These are phyloP conservation scores for Chloranthus sessilifolius DNA, from an alignment of 164 flowering plant species.

Conservation along the genomic window DNA sequence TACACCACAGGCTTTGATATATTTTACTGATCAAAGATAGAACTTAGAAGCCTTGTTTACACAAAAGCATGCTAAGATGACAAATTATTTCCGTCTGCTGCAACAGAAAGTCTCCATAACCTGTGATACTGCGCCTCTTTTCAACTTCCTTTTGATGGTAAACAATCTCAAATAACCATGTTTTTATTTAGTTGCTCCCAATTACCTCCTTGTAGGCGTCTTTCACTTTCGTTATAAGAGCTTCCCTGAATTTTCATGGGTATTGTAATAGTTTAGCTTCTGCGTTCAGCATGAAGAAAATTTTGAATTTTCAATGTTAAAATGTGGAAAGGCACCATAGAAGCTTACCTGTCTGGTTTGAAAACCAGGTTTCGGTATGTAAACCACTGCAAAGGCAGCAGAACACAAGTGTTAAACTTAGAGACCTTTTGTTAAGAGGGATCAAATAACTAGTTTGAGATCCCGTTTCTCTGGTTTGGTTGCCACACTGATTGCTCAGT, in stretches of 20 bases:
- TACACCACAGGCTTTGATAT: no score
- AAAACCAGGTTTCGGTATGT: slow-evolving; percentile 70
- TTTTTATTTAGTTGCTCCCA: slow-evolving; percentile 39
- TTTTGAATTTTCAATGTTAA: background rate
- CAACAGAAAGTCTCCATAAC: no score
- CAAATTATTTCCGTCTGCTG: no score
- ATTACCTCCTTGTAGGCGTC: slow-evolving; percentile 49
- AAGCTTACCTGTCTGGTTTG: slow-evolving; percentile 71
- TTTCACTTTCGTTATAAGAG: slow-evolving; percentile 52
- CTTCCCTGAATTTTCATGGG: slow-evolving; percentile 49
- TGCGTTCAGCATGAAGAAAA: background rate
- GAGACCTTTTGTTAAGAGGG: background rate
- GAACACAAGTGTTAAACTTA: background rate
- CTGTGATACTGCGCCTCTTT: no score
- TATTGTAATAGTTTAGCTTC: background rate
- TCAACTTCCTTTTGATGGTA: no score
- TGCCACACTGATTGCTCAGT: background rate
- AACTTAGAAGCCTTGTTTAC: no score
- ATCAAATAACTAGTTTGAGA: background rate
- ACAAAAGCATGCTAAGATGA: no score
- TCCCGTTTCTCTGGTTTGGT: background rate
- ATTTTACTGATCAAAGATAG: no score
- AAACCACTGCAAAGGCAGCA: slow-evolving; percentile 66
- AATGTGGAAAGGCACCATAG: background rate
- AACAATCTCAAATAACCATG: no score